phyloP scores from a whole-genome alignment of 176 grass and related monocot species.

The Eragrostis nindensis region DNA sequence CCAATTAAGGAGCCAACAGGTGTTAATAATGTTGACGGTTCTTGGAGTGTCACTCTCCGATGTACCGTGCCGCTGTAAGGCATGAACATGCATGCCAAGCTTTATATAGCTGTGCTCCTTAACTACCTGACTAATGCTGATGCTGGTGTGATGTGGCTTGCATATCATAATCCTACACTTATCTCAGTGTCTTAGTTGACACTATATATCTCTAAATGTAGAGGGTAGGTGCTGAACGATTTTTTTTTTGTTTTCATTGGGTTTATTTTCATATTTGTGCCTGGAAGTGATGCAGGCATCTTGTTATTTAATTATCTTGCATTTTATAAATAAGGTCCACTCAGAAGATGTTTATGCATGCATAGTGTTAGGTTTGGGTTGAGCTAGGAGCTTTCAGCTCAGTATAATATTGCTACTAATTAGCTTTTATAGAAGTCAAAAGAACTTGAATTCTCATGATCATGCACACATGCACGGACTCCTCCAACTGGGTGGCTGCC shows the following conservation, averaged over 20 bases:
- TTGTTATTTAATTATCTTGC: background rate
- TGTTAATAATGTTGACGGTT: constrained; percentile 26
- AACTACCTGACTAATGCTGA: constrained; percentile 32
- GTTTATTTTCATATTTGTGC: background rate
- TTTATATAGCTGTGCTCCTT: constrained; percentile 16
- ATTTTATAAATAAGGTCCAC: constrained; percentile 11
- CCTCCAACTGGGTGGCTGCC: background rate
- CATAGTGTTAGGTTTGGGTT: constrained; percentile 12
- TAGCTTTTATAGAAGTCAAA: constrained; percentile 20
- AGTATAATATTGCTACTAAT: background rate
- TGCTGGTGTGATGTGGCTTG: constrained; percentile 42
- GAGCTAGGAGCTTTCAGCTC: constrained; percentile 10
- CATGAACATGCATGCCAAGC: constrained; percentile 24
- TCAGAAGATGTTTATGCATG: constrained; percentile 28
- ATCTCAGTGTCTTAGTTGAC: constrained; percentile 16
- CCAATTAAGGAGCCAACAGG: constrained; percentile 11
- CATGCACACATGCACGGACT: background rate
- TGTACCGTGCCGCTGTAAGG: constrained; percentile 1
- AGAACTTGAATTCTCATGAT: constrained; percentile 12
- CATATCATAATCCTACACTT: constrained; percentile 42
- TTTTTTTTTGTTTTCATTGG: background rate
- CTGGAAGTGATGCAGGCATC: constrained; percentile 16
- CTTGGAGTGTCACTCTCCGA: constrained; percentile 32
- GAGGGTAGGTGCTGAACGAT: background rate
- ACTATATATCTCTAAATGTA: background rate